Evolutionary conservation across 2,329 filamentous ascomycete genomes (phyloP), one percentile per base, ranked within the genome.

Genomic region (Nemania abortiva): DNA sequence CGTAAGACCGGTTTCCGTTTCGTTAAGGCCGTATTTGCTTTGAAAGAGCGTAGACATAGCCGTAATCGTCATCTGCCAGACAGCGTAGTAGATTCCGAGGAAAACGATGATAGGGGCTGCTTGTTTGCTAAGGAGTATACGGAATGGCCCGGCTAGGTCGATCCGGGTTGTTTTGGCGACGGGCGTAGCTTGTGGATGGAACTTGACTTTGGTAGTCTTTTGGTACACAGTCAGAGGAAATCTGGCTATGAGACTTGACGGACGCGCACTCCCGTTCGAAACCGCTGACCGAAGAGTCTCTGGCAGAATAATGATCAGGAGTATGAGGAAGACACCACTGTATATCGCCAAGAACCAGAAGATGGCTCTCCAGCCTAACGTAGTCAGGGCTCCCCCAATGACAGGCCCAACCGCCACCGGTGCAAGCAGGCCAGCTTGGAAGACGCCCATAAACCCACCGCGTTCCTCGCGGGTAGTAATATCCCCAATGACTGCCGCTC

Each of bases 1-100:
- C 0, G 84, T 84, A 1, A 87, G 75, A 0, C 85, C 85, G 13
- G 85, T 82, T 49, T 86, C 78, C 4, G 80, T 81, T 65, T 84
- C 82, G 4, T 63, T 75, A 0, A 86, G 77, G 7, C 78, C 77
- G 66, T 88, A 88, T 4, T 0, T 73, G 67, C 39, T 83, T 73
- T 37, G 34, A 71, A 88, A 86, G 0, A 88, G 79, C 0, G 81
- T 81, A 0, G 86, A 85, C 81, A 86, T 84, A 39, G 82, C 83
- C 0, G 86, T 86, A 65, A 87, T 86, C 71, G 81, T 84, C 84
- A 87, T 87, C 65, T 87, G 85, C 84, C 85, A 88, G 7, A 86
- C 82, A 0, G 84, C 81, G 65, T 87, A 88, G 75, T 86, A 84
- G 2, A 87, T 73, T 0, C 82, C 83, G 3, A 86, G 79, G 59